Conservation (phyloP, 306 rosid species). For the Trifolium pratense region DNA sequence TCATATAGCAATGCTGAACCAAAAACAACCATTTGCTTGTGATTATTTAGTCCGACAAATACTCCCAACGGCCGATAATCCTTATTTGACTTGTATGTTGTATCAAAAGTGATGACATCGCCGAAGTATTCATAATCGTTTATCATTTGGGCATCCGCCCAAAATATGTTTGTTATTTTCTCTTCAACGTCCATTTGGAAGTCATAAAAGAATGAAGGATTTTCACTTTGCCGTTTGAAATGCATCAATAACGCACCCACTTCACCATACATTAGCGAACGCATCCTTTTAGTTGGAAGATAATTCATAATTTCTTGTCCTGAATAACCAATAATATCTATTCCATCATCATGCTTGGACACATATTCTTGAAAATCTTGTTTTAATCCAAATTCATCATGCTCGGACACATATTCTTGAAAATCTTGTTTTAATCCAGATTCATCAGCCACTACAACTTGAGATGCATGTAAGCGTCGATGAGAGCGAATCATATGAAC, state of each 20-base stretch:
- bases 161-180: background rate
- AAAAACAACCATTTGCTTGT: background rate
- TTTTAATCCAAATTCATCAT: background rate
- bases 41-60: constrained; percentile 15
- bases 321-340: background rate
- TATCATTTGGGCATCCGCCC: constrained; percentile 9
- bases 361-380: background rate
- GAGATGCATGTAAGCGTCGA: background rate
- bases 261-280: background rate
- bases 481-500: background rate
- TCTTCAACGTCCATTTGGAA: background rate
- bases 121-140: background rate
- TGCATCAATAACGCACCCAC: background rate
- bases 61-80: constrained; percentile 9
- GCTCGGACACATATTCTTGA: background rate
- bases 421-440: background rate
- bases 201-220: constrained; percentile 5
- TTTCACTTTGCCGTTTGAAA: background rate
- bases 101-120: background rate
- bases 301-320: background rate
- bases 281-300: background rate
- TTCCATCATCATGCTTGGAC: background rate
- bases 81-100: background rate
- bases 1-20: background rate
- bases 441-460: background rate